These are phyloP conservation scores for Trichomonas gallinae DNA, from an alignment of 208 protist species.

Conservation along the genomic window DNA sequence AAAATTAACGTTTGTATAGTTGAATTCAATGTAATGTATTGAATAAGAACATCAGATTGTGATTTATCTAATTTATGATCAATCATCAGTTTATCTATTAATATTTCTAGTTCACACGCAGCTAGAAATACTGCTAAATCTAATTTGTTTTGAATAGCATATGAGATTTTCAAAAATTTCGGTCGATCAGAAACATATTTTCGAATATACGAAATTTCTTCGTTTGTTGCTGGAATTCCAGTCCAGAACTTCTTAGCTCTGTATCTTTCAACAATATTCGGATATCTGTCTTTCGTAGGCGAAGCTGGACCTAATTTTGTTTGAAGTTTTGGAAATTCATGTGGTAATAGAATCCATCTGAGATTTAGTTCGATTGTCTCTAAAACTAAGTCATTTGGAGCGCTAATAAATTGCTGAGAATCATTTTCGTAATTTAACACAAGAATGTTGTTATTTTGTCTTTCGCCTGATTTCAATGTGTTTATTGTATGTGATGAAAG, in stretches of 20 bases:
- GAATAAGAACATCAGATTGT: background rate
- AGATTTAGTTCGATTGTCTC: background rate
- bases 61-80: background rate
- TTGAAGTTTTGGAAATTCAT: background rate
- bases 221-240: background rate
- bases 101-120: background rate
- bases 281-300: background rate
- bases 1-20: background rate
- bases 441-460: background rate
- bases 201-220: background rate
- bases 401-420: background rate
- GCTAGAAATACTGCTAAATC: background rate
- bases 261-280: background rate
- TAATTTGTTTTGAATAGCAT: background rate
- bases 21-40: background rate
- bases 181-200: background rate
- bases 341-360: background rate
- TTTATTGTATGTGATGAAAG: background rate
- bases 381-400: background rate
- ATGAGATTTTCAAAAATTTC: background rate
- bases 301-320: background rate
- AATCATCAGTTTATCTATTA: background rate
- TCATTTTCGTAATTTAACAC: background rate
- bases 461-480: background rate
- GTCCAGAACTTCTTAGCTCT: background rate